Evolutionary conservation across 1,284 basidiomycete genomes (phyloP), one percentile per base, ranked within the genome.

Genomic region (Puccinia horiana): DNA sequence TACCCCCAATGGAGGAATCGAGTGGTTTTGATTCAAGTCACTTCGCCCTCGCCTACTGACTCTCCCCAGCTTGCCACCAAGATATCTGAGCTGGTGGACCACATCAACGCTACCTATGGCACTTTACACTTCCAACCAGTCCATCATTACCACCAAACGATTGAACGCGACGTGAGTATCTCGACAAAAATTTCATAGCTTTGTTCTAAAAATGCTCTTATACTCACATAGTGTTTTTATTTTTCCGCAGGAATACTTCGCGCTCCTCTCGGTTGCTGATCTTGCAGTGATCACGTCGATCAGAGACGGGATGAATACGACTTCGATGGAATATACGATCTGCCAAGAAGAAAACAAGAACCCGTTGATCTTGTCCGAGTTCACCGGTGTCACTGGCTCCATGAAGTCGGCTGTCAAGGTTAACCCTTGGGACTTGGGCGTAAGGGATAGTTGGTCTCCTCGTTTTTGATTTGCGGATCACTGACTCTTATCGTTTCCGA

Each of bases 251-350:
- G 96, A 99, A 88, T 99, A 98, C 88, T 98, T 98, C 88, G 96
- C 95, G 0, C 90, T 99, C n/a, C 90, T 99, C 29, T 93, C 92
- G 40, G 95, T 95, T 0, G 96, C 96, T 16, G 96, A 98, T 87
- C 90, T 99, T 32, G 96, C 93, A 11, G 92, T 99, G 37, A 97
- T 98, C 88, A 99, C 96, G 0, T 95, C 95, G 0, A 90, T 98
- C 9, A 92, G 96, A 42, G 96, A 99, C 86, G 96, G 96, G 12
- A 98, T 99, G 96, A 98, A 99, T 90, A 98, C 97, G 12, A 98
- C 95, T 0, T 92, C 91, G 73, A 98, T 98, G 96, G 96, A 98
- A 88, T 98, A 88, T 88, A 93, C 97, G 70, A 92, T 98, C 83
- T 95, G 95, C 79, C 96, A 99, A 88, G 90, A 93, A 85, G 90